Base-by-base conservation (phyloP, 2,329 filamentous ascomycete species). In the Fusarium pininemorale region DNA sequence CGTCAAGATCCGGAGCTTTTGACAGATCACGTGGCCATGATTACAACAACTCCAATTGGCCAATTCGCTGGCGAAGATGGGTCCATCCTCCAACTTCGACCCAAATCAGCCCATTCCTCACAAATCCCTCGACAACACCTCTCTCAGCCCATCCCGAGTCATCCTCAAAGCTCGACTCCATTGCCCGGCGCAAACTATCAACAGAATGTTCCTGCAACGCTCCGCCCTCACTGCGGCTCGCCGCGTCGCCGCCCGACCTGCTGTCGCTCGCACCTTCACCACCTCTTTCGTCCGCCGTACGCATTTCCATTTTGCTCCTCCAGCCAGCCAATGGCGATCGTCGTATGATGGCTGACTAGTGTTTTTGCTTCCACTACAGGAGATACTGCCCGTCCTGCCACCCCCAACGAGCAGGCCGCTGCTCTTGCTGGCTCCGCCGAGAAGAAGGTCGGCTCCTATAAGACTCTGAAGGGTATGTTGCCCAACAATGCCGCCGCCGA, bases 271-370 rank as follows among this genome's bases (percentile, higher is more conserved):
- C 82, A 87, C 84, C 83, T 90, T 92, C 82, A 84, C 87, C 76
- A 90, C 86, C 81, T 88, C 89, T 72, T 83, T 90, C 77, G 83
- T 88, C 81, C 90, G 89, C 84, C 87, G 90, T 92, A 90, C 77
- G 83, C 80, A 22, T 71, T 69, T 75, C 55, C 50, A 68, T 68
- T 66, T 79, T 79, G 68, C 69, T 71, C 64, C 68, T 62, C 70
- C 66, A 65, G 63, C 69, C 72, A 70, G 63, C 71, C 74, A 76
- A 75, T 77, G 65, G 73, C 66, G 69, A 69, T 69, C 69, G 70
- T 82, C 81, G 79, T 80, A 80, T 79, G 80, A 81, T 79, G 75
- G 73, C 75, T 75, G 73, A 78, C 72, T 74, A 59, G 62, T 72
- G 62, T 72, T 69, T 71, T 75, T 71, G 63, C 66, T 74, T 48